Conservation (phyloP, 805 yeast species). For the Brettanomyces sp. region DNA sequence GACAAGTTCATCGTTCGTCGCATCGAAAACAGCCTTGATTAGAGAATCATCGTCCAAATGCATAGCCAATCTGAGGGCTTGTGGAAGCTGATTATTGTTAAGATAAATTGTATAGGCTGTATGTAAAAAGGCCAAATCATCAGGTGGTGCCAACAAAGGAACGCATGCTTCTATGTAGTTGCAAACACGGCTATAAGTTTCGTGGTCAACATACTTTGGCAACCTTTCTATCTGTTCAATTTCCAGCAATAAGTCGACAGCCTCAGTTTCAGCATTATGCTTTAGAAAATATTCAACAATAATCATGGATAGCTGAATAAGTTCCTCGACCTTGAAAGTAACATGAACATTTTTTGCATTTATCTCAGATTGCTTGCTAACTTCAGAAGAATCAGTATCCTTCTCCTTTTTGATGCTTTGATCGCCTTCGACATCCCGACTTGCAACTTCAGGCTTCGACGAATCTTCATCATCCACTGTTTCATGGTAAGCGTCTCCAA, state of each 20-base stretch:
- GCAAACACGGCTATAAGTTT: slow-evolving; percentile 82
- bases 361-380: slow-evolving; percentile 14
- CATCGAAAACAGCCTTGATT: slow-evolving; percentile 71
- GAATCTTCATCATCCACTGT: slow-evolving; percentile 16
- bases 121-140: slow-evolving; percentile 73
- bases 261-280: slow-evolving; percentile 98
- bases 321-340: slow-evolving; percentile 14
- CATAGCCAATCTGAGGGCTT: slow-evolving; percentile 84
- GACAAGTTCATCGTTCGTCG: slow-evolving; percentile 61
- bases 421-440: slow-evolving; percentile 18
- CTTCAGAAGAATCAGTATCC: not conserved
- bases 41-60: slow-evolving; percentile 75
- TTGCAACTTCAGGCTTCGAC: slow-evolving; percentile 7
- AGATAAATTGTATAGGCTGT: slow-evolving; percentile 85
- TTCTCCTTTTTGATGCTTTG: slow-evolving; percentile 7
- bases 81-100: slow-evolving; percentile 70
- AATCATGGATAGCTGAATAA: slow-evolving; percentile 59
- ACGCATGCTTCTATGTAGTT: slow-evolving; percentile 93
- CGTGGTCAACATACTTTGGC: slow-evolving; percentile 74
- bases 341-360: slow-evolving; percentile 8
- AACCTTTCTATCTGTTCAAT: slow-evolving; percentile 79
- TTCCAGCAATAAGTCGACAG: slow-evolving; percentile 86
- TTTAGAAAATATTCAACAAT: slow-evolving; percentile 84
- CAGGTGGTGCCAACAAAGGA: slow-evolving; percentile 93
- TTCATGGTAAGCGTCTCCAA: slow-evolving; percentile 76